Base-by-base conservation (phyloP, 495 filamentous ascomycete species). In the Annulohypoxylon stygium region DNA sequence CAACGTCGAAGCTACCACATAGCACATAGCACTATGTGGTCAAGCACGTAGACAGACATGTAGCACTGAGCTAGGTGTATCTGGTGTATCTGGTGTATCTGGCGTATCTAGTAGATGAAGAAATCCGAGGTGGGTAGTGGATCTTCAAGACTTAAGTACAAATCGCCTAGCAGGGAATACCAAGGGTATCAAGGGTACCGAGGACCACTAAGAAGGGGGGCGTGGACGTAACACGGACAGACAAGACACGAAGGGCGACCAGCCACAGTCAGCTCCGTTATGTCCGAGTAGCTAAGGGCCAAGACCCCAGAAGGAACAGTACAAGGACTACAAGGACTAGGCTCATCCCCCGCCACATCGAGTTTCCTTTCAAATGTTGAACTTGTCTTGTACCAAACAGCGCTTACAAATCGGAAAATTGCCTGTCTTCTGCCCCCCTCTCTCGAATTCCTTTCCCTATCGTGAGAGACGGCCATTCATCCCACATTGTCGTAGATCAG, bases 321-420 rank as follows among this genome's bases (percentile, higher is more conserved):
- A 26, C 9, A 26, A 26, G 48, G 23, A 12, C 14, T 65, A 59
- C 60, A 53, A 69, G 43, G 57, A 62, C 47, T 41, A 39, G 50
- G n/a, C 16, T 65, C 0, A n/a, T n/a, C 64, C 59, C 70, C 74
- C 74, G 65, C 70, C 66, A 69, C 70, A 62, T 57, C 45, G 51
- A 70, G 66, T 45, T 57, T 37, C 69, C 60, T 64, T 75, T 71
- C 36, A 47, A 43, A 43, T 43, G 39, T 43, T 20, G 50, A 57
- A 55, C 39, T 16, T 30, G 26, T 64, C 60, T 43, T 43, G 23
- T 65, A 57, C 48, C 14, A 55, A 51, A 65, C 53, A 65, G 59
- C 34, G 73, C 73, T 76, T 76, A 76, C 75, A 76, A 76, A 76
- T 76, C 71, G 75, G 75, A 76, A 74, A 74, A 65, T 70, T 71